A percentile compares a stretch with the other conserved stretches of the same genome.
Conservation (phyloP, 1,139 yeast genomes). For the Wickerhamomyces sp. region DNA sequence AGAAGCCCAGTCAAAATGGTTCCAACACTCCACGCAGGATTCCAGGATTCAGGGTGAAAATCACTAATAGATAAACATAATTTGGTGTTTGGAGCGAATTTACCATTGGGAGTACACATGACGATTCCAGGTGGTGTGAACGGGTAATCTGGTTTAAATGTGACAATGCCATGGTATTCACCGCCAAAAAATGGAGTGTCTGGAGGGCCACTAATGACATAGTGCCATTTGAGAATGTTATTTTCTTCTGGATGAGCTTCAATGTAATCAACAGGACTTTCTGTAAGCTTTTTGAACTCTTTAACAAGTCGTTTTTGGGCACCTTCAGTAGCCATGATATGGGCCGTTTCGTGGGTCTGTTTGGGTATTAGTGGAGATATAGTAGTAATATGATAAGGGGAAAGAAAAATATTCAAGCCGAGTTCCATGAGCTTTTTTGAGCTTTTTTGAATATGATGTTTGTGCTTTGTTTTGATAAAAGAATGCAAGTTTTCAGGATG, state of each 20-base stretch:
- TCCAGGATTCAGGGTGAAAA: constrained; percentile 81
- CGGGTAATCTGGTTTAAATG: constrained; percentile 71
- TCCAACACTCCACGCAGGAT: constrained; percentile 77
- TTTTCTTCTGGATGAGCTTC: constrained; percentile 64
- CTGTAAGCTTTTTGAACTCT: constrained; percentile 58
- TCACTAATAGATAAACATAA: constrained; percentile 43
- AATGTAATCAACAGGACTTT: constrained; percentile 63
- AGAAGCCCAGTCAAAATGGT: constrained; percentile 68
- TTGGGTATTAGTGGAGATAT: no score
- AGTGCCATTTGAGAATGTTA: constrained; percentile 69
- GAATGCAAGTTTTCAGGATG: no score
- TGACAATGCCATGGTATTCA: constrained; percentile 67
- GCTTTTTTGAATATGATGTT: no score
- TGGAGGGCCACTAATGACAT: constrained; percentile 73
- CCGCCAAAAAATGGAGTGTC: constrained; percentile 70
- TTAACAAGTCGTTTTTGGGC: constrained; percentile 40
- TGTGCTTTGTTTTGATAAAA: no score
- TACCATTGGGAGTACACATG: constrained; percentile 72
- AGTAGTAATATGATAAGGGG: no score
- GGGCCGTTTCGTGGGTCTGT: no score
- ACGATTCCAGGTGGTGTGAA: constrained; percentile 73
- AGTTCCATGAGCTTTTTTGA: no score
- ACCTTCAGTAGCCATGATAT: constrained; percentile 17
- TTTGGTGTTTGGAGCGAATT: constrained; percentile 39
- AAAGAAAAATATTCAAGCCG: no score